These are phyloP conservation scores for Gloeostereum incarnatum DNA, from an alignment of 768 basidiomycete species.

Conservation along the genomic window DNA sequence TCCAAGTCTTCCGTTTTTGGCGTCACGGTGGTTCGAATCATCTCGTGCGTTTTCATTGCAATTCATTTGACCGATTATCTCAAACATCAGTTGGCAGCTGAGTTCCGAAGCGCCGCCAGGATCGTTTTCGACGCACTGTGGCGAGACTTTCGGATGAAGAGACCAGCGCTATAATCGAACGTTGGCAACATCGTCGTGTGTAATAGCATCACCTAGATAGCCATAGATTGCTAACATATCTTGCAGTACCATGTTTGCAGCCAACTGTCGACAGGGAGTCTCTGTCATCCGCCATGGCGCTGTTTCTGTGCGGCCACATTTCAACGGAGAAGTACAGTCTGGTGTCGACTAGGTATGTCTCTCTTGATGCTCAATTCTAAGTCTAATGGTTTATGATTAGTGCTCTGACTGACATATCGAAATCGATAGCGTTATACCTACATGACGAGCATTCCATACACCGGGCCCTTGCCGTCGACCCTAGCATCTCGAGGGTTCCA, in stretches of 20 bases:
- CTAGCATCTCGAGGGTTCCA: slow-evolving; percentile 88
- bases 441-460: slow-evolving; percentile 62
- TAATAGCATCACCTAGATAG: background rate
- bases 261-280: slow-evolving; percentile 53
- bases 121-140: slow-evolving; percentile 73
- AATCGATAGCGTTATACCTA: slow-evolving; percentile 72
- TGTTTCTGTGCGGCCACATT: slow-evolving; percentile 78
- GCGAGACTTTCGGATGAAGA: slow-evolving; percentile 61
- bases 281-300: slow-evolving; percentile 50
- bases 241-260: slow-evolving; percentile 52
- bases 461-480: slow-evolving; percentile 72
- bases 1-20: slow-evolving; percentile 68
- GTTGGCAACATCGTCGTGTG: slow-evolving; percentile 59
- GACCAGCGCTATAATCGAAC: slow-evolving; percentile 45
- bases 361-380: background rate
- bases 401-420: slow-evolving; percentile 74
- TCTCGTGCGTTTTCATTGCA: slow-evolving; percentile 37
- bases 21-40: slow-evolving; percentile 66
- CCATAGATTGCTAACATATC: background rate
- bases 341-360: slow-evolving; percentile 56
- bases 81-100: slow-evolving; percentile 30
- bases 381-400: slow-evolving; percentile 26
- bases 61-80: slow-evolving; percentile 6
- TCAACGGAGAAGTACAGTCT: slow-evolving; percentile 74
- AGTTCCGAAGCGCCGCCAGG: slow-evolving; percentile 70